phyloP scores from a whole-genome alignment of 1,284 basidiomycete species.

The Moesziomyces sp. region DNA sequence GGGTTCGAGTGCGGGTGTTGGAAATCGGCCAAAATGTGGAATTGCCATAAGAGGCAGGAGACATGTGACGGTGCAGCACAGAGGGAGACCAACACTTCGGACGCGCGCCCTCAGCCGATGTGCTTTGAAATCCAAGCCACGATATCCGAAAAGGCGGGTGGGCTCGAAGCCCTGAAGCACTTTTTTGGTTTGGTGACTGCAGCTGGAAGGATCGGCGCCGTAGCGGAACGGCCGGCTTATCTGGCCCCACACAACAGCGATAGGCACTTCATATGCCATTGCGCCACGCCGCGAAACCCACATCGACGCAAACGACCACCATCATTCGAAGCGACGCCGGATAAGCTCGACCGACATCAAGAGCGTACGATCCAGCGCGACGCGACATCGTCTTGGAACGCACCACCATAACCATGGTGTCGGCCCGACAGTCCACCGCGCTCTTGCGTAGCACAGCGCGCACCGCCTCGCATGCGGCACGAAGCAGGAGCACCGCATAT shows the following conservation, averaged over 20 bases:
- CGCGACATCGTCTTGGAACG: background rate
- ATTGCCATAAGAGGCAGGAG: slow-evolving; percentile 33
- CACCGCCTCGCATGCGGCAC: slow-evolving; percentile 1
- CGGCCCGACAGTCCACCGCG: slow-evolving; percentile 8
- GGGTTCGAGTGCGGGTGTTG: slow-evolving; percentile 1
- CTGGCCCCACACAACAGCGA: background rate
- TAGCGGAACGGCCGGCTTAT: background rate
- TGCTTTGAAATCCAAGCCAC: background rate
- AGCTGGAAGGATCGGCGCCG: slow-evolving; percentile 5
- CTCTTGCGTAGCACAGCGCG: slow-evolving; percentile 21
- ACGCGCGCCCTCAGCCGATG: background rate
- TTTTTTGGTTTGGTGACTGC: slow-evolving; percentile 11
- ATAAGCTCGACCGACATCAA: background rate
- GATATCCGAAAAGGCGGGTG: too few species aligned
- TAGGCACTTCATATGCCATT: background rate
- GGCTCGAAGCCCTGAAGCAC: too few species aligned
- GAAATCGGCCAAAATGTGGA: background rate
- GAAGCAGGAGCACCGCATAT: background rate
- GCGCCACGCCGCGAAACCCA: background rate
- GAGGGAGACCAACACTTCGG: slow-evolving; percentile 1
- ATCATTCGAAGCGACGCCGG: slow-evolving; percentile 9
- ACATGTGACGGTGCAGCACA: slow-evolving; percentile 33
- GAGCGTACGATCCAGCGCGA: background rate
- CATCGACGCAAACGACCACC: background rate
- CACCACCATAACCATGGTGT: slow-evolving; percentile 6